phyloP scores from a whole-genome alignment of 352 stramenopile species.

The Peronosclerospora sorghi region DNA sequence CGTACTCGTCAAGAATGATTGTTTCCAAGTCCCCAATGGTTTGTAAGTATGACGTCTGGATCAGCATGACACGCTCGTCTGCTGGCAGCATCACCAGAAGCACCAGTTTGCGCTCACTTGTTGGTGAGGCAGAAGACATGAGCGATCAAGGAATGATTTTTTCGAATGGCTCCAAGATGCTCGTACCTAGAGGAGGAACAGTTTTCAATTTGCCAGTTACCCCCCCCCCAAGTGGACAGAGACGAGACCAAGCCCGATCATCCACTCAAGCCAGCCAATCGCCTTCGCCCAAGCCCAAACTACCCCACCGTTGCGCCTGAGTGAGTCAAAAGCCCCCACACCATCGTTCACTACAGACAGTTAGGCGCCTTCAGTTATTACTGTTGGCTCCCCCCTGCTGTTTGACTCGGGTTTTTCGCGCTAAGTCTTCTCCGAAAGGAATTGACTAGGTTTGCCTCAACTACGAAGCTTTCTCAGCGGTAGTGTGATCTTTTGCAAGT shows the following conservation, averaged over 20 bases:
- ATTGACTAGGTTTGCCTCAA: no score
- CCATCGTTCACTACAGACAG: no score
- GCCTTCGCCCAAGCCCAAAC: no score
- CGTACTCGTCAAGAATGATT: constrained; percentile 51
- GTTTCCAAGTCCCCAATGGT: constrained; percentile 50
- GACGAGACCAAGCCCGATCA: neutral
- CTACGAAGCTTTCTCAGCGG: no score
- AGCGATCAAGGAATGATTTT: neutral
- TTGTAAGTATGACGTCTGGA: constrained; percentile 39
- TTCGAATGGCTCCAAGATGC: constrained; percentile 9
- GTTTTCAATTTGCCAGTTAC: neutral
- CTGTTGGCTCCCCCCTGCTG: no score
- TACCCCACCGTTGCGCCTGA: no score
- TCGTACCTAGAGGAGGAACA: constrained; percentile 17
- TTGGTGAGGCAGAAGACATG: constrained; percentile 17
- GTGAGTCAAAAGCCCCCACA: no score
- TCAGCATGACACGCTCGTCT: constrained; percentile 48
- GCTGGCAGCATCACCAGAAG: constrained; percentile 57
- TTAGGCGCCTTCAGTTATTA: no score
- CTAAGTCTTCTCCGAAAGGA: no score
- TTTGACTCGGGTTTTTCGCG: no score
- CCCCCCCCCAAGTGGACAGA: neutral
- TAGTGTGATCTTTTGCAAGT: no score
- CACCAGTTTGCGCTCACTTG: constrained; percentile 45
- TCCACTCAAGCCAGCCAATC: no score